Evolutionary conservation across 2,329 filamentous ascomycete genomes (phyloP).

Genomic region (Xylogone sp.): DNA sequence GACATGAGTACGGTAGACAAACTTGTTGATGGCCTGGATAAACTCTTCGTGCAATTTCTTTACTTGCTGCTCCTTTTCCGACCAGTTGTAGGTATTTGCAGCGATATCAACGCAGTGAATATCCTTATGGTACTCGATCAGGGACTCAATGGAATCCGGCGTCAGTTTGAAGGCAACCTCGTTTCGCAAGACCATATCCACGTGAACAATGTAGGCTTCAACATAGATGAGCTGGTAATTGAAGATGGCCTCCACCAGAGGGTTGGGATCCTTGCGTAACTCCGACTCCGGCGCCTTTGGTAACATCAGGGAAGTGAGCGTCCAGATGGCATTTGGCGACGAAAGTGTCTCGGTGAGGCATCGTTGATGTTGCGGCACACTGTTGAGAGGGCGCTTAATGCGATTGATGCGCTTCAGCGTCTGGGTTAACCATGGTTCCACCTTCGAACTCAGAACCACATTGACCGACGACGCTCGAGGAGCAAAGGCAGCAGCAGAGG

Average conservation of each 20-base stretch:
- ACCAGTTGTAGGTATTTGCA: conserved; percentile 88
- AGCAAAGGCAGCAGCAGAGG: conserved; percentile 93
- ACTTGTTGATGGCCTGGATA: conserved; percentile 94
- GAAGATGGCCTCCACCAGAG: conserved; percentile 80
- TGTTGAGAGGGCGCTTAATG: conserved; percentile 96
- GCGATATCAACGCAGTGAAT: conserved; percentile 88
- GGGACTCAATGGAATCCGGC: conserved; percentile 84
- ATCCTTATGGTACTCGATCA: conserved; percentile 95
- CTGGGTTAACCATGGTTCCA: conserved; percentile 94
- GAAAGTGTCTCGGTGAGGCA: conserved; percentile 95
- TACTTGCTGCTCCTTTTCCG: conserved; percentile 91
- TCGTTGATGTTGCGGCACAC: conserved; percentile 89
- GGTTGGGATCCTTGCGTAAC: conserved; percentile 75
- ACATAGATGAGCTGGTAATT: conserved; percentile 92
- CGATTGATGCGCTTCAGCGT: conserved; percentile 96
- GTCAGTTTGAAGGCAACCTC: conserved; percentile 99
- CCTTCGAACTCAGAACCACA: conserved; percentile 86
- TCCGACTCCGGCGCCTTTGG: conserved; percentile 85
- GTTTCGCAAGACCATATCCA: conserved; percentile 97
- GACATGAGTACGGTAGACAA: conserved; percentile 87
- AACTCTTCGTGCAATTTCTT: conserved; percentile 98
- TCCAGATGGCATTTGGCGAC: conserved; percentile 89
- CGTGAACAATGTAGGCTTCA: conserved; percentile 96
- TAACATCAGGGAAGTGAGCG: conserved; percentile 86
- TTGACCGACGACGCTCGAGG: conserved; percentile 87